These are phyloP conservation scores for Vitis hybrid DNA, from an alignment of 177 flowering plant species.

Conservation along the genomic window DNA sequence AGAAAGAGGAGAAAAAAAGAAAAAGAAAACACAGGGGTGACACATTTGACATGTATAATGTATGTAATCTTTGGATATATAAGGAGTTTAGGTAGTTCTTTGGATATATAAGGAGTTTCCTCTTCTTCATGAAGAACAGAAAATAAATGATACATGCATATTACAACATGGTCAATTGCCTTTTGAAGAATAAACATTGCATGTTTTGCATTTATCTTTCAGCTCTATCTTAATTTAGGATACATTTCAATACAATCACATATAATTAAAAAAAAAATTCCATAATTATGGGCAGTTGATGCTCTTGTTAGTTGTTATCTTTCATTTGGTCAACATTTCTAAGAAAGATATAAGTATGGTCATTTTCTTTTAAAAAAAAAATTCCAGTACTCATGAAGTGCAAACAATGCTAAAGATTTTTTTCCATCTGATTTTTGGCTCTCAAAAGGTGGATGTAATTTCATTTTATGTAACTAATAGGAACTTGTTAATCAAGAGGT, in stretches of 20 bases:
- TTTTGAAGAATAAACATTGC: too few species aligned
- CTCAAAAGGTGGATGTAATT: background rate
- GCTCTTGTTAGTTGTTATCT: background rate
- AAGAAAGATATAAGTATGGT: background rate
- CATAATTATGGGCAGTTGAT: background rate
- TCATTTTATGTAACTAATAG: background rate
- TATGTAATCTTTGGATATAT: background rate
- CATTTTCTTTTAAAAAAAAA: background rate
- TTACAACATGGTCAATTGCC: too few species aligned
- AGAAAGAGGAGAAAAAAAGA: background rate
- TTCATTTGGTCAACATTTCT: background rate
- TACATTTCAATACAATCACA: background rate
- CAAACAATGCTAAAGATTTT: background rate
- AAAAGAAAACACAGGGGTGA: background rate
- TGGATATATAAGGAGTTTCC: too few species aligned
- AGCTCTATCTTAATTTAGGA: background rate
- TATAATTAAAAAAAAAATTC: background rate
- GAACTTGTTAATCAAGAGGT: background rate
- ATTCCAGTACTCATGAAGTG: too few species aligned
- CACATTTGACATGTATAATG: background rate
- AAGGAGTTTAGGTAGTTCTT: too few species aligned
- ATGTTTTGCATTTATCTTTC: too few species aligned
- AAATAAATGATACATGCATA: too few species aligned
- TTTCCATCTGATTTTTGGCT: background rate
- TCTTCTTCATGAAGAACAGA: too few species aligned